Percentiles rank a stretch among this genome's conserved stretches.
Conservation (phyloP, 106 monocot species). For the Dendrobium officinale region DNA sequence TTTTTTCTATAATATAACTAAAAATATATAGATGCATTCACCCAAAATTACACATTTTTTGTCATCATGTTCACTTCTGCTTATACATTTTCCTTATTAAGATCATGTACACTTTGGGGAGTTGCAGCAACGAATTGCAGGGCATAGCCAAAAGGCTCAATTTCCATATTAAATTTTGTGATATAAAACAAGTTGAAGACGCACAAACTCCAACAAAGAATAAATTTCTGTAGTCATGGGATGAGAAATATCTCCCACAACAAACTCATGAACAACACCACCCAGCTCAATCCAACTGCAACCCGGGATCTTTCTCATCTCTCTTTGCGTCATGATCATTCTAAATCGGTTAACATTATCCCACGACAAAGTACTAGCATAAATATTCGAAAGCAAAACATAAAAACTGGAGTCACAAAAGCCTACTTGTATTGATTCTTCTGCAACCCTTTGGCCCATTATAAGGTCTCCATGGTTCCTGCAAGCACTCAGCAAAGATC, state of each 20-base stretch:
- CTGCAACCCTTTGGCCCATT: conserved; percentile 20
- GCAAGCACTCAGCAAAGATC: conserved; percentile 51
- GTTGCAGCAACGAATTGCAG: not conserved
- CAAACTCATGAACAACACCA: conserved; percentile 52
- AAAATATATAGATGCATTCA: too few species aligned
- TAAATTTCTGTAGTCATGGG: conserved; percentile 9
- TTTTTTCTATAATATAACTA: too few species aligned
- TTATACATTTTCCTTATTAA: not conserved
- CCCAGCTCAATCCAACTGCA: conserved; percentile 67
- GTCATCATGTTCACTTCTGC: not conserved
- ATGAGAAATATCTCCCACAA: conserved; percentile 36
- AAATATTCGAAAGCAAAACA: conserved; percentile 40
- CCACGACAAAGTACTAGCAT: conserved; percentile 44
- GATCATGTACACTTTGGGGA: not conserved
- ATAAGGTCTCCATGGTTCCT: conserved; percentile 30
- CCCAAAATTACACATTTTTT: not conserved
- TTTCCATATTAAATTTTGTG: not conserved
- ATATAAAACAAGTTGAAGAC: not conserved
- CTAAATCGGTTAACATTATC: conserved; percentile 29
- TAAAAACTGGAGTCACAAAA: conserved; percentile 23
- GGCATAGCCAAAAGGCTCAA: not conserved
- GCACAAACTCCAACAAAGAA: conserved; percentile 9
- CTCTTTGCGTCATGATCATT: conserved; percentile 30
- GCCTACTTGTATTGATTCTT: conserved; percentile 13
- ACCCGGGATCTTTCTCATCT: conserved; percentile 42